Evolutionary conservation across 2,329 filamentous ascomycete genomes (phyloP), one percentile per base, ranked within the genome.

Genomic region (Ilyonectria robusta): DNA sequence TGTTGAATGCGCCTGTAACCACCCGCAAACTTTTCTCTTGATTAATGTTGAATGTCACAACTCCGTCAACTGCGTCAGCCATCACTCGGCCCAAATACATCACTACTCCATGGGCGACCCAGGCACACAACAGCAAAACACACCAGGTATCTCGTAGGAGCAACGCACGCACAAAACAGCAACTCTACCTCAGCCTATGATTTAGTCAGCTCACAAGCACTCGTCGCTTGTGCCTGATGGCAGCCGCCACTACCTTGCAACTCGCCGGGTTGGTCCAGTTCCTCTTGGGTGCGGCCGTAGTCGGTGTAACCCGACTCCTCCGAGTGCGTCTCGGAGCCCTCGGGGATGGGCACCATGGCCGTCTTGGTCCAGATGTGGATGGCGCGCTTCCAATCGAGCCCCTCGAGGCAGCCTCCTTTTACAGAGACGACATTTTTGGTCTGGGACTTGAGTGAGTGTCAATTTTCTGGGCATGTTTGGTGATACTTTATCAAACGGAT

Each of bases 291-390:
- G 17, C 74, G 72, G 46, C 83, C 78, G 66, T 86, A 87, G 13
- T 82, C 81, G 13, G 81, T 82, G 46, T 75, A 78, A 6, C 73
- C 78, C 3, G 87, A 87, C 62, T 88, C 86, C 65, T 88, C 88
- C 15, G 86, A 84, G 76, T 87, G 86, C 6, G 81, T 78, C 79
- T 91, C 88, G 31, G 85, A 86, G 10, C 89, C 87, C 72, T 91
- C 89, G 2, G 91, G 91, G 69, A 93, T 92, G 37, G 90, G 88
- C 19, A 92, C 84, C 84, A 93, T 90, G 71, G 91, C 91, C 47
- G 84, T 86, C 73, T 88, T 89, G 21, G 89, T 91, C 87, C 89
- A 93, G 72, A 93, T 89, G 81, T 93, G 91, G 70, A 88, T 87
- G 31, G 89, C 89, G 3, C 78, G 81, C 13, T 78, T 81, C 88